Conservation (phyloP, 805 yeast species). For the Saturnispora mendoncae region DNA sequence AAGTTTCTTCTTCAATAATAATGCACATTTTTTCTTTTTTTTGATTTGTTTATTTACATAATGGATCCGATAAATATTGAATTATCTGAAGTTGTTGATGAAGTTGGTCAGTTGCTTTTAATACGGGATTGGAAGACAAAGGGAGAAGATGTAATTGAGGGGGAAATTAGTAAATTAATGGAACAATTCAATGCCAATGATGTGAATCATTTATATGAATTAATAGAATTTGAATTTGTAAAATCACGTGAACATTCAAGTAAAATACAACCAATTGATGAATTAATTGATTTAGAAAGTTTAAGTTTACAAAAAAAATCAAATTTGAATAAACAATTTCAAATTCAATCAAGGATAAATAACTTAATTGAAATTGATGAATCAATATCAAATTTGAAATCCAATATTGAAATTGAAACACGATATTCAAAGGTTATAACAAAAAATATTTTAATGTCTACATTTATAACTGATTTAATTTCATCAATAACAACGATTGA, state of each 20-base stretch:
- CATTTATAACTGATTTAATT: slow-evolving; percentile 26
- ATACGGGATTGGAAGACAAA: background rate
- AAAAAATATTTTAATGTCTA: slow-evolving; percentile 1
- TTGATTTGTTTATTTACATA: no score
- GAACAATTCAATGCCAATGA: background rate
- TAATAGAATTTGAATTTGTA: no score
- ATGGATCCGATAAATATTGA: no score
- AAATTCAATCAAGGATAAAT: slow-evolving; percentile 1
- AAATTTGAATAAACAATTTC: background rate
- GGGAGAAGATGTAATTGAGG: background rate
- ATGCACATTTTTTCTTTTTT: no score
- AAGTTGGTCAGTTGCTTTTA: background rate
- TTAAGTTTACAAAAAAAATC: background rate
- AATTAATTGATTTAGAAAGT: background rate
- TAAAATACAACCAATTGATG: background rate
- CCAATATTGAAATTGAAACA: background rate
- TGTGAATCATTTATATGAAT: no score
- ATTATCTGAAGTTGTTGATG: background rate
- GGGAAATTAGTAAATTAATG: background rate
- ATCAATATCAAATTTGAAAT: background rate
- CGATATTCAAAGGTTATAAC: background rate
- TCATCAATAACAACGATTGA: slow-evolving; percentile 28
- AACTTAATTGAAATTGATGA: slow-evolving; percentile 1
- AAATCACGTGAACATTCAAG: no score
- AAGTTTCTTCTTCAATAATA: no score